Evolutionary conservation across 768 basidiomycete species (phyloP).

Genomic region (Guyanaporus albipodus): DNA sequence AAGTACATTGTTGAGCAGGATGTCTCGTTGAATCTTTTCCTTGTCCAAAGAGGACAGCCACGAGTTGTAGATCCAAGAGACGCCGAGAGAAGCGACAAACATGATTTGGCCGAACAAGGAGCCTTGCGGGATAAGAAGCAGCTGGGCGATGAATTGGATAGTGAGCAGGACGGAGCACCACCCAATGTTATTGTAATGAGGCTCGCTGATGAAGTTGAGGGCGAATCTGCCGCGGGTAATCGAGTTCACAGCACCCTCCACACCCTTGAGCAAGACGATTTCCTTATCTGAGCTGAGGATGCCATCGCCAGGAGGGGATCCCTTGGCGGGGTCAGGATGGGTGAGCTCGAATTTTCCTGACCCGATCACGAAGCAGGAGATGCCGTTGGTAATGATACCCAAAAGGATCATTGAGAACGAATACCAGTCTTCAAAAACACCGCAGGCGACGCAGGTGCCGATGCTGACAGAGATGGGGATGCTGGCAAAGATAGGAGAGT

Average conservation of each 20-base stretch:
- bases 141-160: slow-evolving; percentile 33
- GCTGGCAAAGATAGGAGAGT: slow-evolving; percentile 25
- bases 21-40: slow-evolving; percentile 24
- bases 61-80: slow-evolving; percentile 36
- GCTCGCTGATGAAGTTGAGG: slow-evolving; percentile 18
- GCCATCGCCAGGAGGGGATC: slow-evolving; percentile 29
- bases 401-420: slow-evolving; percentile 33
- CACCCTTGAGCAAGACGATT: slow-evolving; percentile 25
- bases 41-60: slow-evolving; percentile 38
- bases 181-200: slow-evolving; percentile 27
- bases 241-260: slow-evolving; percentile 27
- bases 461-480: slow-evolving; percentile 31
- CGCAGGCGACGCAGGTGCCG: slow-evolving; percentile 27
- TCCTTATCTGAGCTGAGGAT: slow-evolving; percentile 21
- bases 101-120: slow-evolving; percentile 34
- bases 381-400: slow-evolving; percentile 30
- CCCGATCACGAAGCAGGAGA: slow-evolving; percentile 33
- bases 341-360: slow-evolving; percentile 27
- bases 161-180: slow-evolving; percentile 31
- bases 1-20: slow-evolving; percentile 25
- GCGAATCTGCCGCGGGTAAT: slow-evolving; percentile 31
- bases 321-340: slow-evolving; percentile 22
- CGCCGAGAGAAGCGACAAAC: slow-evolving; percentile 31
- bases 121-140: slow-evolving; percentile 34
- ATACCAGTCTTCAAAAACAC: slow-evolving; percentile 31